Evolutionary conservation across 345 rosid species (phyloP), one percentile per base, ranked within the genome.

Genomic region (Eucalyptus polyanthemos): DNA sequence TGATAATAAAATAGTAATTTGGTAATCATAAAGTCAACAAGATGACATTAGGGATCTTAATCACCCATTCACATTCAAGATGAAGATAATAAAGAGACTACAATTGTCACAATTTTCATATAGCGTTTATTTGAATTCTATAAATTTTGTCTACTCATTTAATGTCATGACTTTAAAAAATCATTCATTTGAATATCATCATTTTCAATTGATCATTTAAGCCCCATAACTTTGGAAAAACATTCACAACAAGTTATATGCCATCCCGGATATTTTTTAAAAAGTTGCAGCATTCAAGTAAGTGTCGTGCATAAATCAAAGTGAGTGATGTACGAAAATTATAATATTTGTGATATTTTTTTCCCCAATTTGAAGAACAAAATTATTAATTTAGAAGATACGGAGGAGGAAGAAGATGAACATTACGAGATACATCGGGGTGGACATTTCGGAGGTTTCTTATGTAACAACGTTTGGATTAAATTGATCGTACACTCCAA

Each of bases 201-300:
- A 0, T 12, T 62, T 62, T 62, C 69, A 27, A 0, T 7, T 1
- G 8, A 25, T 62, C 16, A 62, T 14, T 62, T 62, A 29, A 62
- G 14, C 1, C 16, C 8, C 8, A 29, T 27, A 62, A 12, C n/a
- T 62, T 62, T 62, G 4, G 6, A 27, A 27, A 62, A 62, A 62
- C 14, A 11, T 29, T 62, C 15, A 62, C 4, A 0, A 53, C 9
- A 53, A 53, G 58, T 53, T 21, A 53, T 53, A 53, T 53, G 56
- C 56, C 4, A 5, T 53, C 58, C 1, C 0, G 2, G 10, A 8
- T 8, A 19, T 1, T 53, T 21, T 53, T 53, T 3, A 4, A 53
- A 27, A 25, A 5, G 15, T 62, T 62, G 12, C 2, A 6, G 1
- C 8, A 60, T 27, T 60, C 15, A 27, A 62, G 17, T 62, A 15